phyloP scores from a whole-genome alignment of 306 rosid genomes.

The Astragalus glycyphyllos region DNA sequence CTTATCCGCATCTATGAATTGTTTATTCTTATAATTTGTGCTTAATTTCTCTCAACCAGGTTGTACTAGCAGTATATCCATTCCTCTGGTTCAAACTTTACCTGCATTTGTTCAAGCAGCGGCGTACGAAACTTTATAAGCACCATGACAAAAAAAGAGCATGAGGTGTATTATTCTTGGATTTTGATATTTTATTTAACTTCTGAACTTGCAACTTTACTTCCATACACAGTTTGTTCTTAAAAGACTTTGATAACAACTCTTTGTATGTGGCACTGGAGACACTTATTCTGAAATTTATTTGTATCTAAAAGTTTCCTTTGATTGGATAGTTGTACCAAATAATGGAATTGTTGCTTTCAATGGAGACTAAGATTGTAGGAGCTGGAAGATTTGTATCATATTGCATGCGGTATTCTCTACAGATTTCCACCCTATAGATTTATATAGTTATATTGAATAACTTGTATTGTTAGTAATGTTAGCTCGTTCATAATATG shows the following conservation, averaged over 20 bases:
- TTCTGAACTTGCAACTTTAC: slow-evolving; percentile 32
- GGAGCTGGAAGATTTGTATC: slow-evolving; percentile 10
- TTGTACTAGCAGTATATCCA: slow-evolving; percentile 68
- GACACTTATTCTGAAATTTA: slow-evolving; percentile 40
- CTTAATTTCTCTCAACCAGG: slow-evolving; percentile 58
- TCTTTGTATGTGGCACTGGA: slow-evolving; percentile 19
- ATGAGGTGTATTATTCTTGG: slow-evolving; percentile 37
- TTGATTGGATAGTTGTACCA: slow-evolving; percentile 17
- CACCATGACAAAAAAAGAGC: slow-evolving; percentile 57
- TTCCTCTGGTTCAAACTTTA: slow-evolving; percentile 82
- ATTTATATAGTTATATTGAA: slow-evolving; percentile 3
- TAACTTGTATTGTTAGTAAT: slow-evolving; percentile 1
- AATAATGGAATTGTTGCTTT: slow-evolving; percentile 25
- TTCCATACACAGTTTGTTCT: background rate
- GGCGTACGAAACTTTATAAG: slow-evolving; percentile 70
- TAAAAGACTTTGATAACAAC: slow-evolving; percentile 8
- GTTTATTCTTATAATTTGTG: slow-evolving; percentile 22
- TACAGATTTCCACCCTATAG: background rate
- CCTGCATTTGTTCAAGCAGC: slow-evolving; percentile 89
- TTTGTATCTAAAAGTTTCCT: slow-evolving; percentile 1
- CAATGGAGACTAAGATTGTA: slow-evolving; percentile 8
- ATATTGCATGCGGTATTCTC: background rate
- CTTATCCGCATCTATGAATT: slow-evolving; percentile 1
- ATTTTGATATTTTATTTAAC: slow-evolving; percentile 1
- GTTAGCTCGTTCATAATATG: background rate